These are phyloP conservation scores for Omphalotus olearius DNA, from an alignment of 1,284 basidiomycete species.

Conservation along the genomic window DNA sequence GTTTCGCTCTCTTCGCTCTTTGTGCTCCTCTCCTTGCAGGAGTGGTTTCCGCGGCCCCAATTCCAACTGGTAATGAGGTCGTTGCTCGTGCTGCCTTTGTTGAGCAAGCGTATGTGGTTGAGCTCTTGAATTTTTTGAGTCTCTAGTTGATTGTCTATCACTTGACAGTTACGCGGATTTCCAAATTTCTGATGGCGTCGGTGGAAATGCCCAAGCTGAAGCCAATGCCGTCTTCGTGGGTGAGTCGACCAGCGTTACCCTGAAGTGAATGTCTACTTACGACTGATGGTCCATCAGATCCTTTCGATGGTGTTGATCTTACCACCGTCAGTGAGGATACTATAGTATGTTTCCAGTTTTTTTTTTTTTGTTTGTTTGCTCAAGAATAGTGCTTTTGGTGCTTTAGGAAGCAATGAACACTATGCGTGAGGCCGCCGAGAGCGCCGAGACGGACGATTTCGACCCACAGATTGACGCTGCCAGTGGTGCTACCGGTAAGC, in stretches of 20 bases:
- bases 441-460: slow-evolving; percentile 40
- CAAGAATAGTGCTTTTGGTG: slow-evolving; percentile 16
- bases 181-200: slow-evolving; percentile 43
- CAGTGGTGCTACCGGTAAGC: slow-evolving; percentile 28
- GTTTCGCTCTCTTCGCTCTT: slow-evolving; percentile 23
- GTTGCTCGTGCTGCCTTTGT: slow-evolving; percentile 16
- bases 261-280: neutral
- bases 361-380: slow-evolving; percentile 24
- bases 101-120: slow-evolving; percentile 20
- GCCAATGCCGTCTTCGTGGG: slow-evolving; percentile 39
- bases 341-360: slow-evolving; percentile 7
- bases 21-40: slow-evolving; percentile 19
- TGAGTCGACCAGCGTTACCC: neutral
- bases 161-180: slow-evolving; percentile 35
- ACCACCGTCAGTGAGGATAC: slow-evolving; percentile 21
- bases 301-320: slow-evolving; percentile 35
- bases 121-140: neutral
- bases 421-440: slow-evolving; percentile 37
- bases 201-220: slow-evolving; percentile 35
- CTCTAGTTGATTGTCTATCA: neutral
- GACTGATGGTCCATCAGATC: slow-evolving; percentile 20
- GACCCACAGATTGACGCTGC: slow-evolving; percentile 41
- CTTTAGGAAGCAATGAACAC: slow-evolving; percentile 30
- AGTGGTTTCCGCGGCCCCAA: slow-evolving; percentile 19
- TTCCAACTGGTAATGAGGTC: slow-evolving; percentile 12